phyloP scores from a whole-genome alignment of 495 filamentous ascomycete genomes.

The Cryomyces minteri region DNA sequence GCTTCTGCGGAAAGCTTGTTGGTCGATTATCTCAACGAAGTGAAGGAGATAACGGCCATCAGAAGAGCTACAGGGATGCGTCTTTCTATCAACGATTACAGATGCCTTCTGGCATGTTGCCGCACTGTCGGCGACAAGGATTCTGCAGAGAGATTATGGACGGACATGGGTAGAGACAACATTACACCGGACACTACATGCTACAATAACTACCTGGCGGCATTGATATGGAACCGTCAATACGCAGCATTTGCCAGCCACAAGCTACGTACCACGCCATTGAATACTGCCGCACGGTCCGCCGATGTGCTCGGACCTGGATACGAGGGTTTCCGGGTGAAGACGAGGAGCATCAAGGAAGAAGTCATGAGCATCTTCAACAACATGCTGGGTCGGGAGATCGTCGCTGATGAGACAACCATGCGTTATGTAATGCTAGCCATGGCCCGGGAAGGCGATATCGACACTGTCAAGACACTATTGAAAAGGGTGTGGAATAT shows the following conservation, averaged over 20 bases:
- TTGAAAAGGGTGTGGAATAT: constrained; percentile 39
- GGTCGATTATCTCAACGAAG: constrained; percentile 21
- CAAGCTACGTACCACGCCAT: constrained; percentile 24
- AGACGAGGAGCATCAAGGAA: constrained; percentile 11
- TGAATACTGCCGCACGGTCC: constrained; percentile 4
- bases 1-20: constrained; percentile 8
- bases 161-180: constrained; percentile 20
- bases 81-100: constrained; percentile 31
- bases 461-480: constrained; percentile 25
- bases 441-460: constrained; percentile 34
- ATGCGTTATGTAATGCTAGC: constrained; percentile 38
- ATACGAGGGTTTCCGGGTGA: constrained; percentile 5
- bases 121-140: constrained; percentile 26
- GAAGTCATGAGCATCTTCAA: constrained; percentile 24
- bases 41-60: constrained; percentile 22
- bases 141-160: constrained; percentile 34
- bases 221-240: constrained; percentile 9
- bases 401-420: constrained; percentile 31
- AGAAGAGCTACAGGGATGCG: constrained; percentile 13
- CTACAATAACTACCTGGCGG: constrained; percentile 39
- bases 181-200: constrained; percentile 30
- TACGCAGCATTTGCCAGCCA: constrained; percentile 26
- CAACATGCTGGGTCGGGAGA: constrained; percentile 30
- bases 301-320: background rate
- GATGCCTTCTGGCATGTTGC: constrained; percentile 35